phyloP scores from a whole-genome alignment of 1,284 basidiomycete genomes.

The Stereum hirsutum region DNA sequence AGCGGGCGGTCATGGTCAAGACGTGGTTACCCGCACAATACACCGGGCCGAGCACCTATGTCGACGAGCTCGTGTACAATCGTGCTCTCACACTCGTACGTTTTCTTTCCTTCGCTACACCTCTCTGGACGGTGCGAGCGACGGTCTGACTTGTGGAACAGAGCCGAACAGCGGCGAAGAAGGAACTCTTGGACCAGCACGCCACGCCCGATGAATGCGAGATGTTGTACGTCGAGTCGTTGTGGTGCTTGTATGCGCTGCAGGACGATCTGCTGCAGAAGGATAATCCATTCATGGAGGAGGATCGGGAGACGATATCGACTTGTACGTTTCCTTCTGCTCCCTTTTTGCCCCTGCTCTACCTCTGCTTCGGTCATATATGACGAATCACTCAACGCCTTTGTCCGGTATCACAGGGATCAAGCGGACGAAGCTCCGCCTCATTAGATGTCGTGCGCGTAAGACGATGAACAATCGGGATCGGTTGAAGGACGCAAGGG shows the following conservation, averaged over 20 bases:
- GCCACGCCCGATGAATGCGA: conserved; percentile 77
- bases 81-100: conserved; percentile 61
- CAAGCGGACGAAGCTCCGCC: conserved; percentile 71
- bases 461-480: conserved; percentile 67
- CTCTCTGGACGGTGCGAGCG: background rate
- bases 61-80: conserved; percentile 79
- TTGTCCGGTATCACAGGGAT: conserved; percentile 46
- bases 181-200: conserved; percentile 82
- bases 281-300: conserved; percentile 76
- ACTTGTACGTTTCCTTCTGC: conserved; percentile 49
- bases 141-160: conserved; percentile 20
- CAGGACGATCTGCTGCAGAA: conserved; percentile 86
- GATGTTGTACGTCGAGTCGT: conserved; percentile 88
- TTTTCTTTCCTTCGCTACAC: conserved; percentile 7
- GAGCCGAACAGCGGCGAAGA: conserved; percentile 88
- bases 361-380: background rate
- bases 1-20: conserved; percentile 67
- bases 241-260: conserved; percentile 88
- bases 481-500: conserved; percentile 57
- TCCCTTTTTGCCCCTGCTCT: background rate
- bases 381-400: no score
- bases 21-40: conserved; percentile 74
- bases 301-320: conserved; percentile 74
- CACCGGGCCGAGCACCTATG: conserved; percentile 61
- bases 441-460: conserved; percentile 59